Evolutionary conservation across 2,329 filamentous ascomycete species (phyloP), one percentile per base, ranked within the genome.

Genomic region (Neobulgaria alba): DNA sequence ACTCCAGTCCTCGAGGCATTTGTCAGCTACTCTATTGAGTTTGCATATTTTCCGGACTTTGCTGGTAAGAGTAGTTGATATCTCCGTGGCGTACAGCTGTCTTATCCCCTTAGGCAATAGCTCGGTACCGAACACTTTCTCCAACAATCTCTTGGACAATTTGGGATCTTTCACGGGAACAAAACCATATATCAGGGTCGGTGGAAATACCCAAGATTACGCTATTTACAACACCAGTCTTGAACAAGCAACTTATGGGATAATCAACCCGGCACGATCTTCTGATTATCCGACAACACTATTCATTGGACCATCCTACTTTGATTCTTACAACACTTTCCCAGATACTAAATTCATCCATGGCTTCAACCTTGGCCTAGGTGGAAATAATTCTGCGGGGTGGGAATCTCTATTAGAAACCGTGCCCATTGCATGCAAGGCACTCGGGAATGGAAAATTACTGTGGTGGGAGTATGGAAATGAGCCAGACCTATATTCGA

Each of bases 201-300:
- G 78, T 3, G 78, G 77, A n/a, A 82, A 80, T 51, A 80, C 77
- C 0, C 77, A 82, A 58, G 77, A 82, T 60, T 78, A 73, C 48
- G 74, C 75, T 4, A 63, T 81, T 29, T 81, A 75, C 57, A 68
- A 80, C 47, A 60, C 67, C 2, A 67, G 66, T 3, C 67, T 77
- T 4, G 55, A 64, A 1, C 61, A 63, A 5, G 71, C 71, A 4
- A 61, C 72, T 8, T 66, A 75, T 36, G 75, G 75, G 20, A 74
- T 67, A 2, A 62, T 71, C 38, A 64, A 77, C 41, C 63, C 65
- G 1, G 55, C 58, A 1, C 63, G 67, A 16, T 76, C 75, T 0
- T 45, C 58, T 0, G 76, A 81, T 57, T 82, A 80, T 47, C 77
- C 77, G 1, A 75, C 70, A 3, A 77, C 68, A 4, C 64, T 82